These are phyloP conservation scores for Botrytis cinerea DNA, from an alignment of 2,329 filamentous ascomycete genomes.

Conservation along the genomic window DNA sequence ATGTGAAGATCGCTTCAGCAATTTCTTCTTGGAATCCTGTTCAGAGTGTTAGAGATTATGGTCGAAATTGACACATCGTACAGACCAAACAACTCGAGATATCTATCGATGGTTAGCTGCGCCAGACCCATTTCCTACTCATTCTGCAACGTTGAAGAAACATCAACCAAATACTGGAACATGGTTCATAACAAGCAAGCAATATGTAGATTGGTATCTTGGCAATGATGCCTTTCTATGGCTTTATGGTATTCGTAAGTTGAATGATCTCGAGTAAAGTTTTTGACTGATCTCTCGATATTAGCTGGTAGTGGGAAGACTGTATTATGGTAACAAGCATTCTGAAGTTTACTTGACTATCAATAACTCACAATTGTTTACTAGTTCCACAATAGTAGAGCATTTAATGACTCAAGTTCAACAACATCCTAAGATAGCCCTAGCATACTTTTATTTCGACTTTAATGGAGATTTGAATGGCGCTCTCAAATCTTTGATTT, in stretches of 20 bases:
- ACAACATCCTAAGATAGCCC: constrained; percentile 32
- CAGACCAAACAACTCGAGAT: constrained; percentile 26
- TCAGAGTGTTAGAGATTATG: neutral
- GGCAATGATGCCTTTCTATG: constrained; percentile 43
- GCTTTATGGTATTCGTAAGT: constrained; percentile 42
- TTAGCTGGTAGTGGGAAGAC: constrained; percentile 47
- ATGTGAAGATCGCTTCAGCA: neutral
- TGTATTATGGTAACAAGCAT: constrained; percentile 41
- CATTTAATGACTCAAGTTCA: constrained; percentile 30
- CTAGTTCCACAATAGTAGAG: constrained; percentile 42
- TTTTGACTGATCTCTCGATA: constrained; percentile 18
- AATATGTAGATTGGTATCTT: constrained; percentile 40
- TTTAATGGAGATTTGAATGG: constrained; percentile 43
- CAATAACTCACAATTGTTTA: neutral
- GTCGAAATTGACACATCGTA: neutral
- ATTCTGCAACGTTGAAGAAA: constrained; percentile 32
- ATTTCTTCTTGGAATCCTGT: too few species aligned
- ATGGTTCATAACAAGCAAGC: constrained; percentile 32
- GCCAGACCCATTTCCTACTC: constrained; percentile 34
- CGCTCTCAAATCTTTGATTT: constrained; percentile 42
- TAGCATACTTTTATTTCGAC: constrained; percentile 47
- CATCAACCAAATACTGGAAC: constrained; percentile 34
- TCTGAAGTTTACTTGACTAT: neutral
- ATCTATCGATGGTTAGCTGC: constrained; percentile 34
- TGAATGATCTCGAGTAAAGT: neutral